phyloP scores from a whole-genome alignment of 805 yeast genomes.

The Wickerhamomyces rabaulensis region DNA sequence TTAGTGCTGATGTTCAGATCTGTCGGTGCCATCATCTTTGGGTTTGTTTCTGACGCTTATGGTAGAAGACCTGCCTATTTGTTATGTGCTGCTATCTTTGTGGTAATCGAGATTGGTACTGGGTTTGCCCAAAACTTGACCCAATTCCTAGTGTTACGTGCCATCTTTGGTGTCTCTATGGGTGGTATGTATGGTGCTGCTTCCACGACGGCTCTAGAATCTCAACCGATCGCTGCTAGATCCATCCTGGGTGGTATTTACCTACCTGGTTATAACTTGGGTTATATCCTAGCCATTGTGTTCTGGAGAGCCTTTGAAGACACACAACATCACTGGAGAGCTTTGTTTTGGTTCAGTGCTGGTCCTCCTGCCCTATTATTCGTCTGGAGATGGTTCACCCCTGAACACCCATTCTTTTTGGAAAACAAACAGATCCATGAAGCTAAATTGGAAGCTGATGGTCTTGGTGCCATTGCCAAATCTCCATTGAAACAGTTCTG shows the following conservation, averaged over 20 bases:
- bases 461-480: slow-evolving; percentile 15
- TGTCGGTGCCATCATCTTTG: slow-evolving; percentile 33
- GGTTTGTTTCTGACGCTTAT: slow-evolving; percentile 52
- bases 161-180: slow-evolving; percentile 64
- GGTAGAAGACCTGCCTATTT: slow-evolving; percentile 70
- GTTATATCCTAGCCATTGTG: slow-evolving; percentile 59
- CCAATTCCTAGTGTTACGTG: slow-evolving; percentile 58
- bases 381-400: slow-evolving; percentile 50
- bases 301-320: slow-evolving; percentile 58
- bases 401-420: slow-evolving; percentile 54
- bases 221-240: slow-evolving; percentile 53
- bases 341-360: slow-evolving; percentile 71
- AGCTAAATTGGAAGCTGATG: slow-evolving; percentile 24
- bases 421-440: slow-evolving; percentile 24
- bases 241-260: slow-evolving; percentile 59
- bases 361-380: slow-evolving; percentile 58
- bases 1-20: slow-evolving; percentile 53
- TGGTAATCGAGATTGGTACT: slow-evolving; percentile 56
- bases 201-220: slow-evolving; percentile 63
- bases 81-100: slow-evolving; percentile 43
- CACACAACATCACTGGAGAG: slow-evolving; percentile 56
- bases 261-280: slow-evolving; percentile 57
- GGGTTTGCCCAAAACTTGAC: slow-evolving; percentile 56
- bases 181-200: slow-evolving; percentile 68
- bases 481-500: slow-evolving; percentile 18